These are phyloP conservation scores for Deuterostichococcus epilithicus DNA, from an alignment of 139 green algal species.

Conservation along the genomic window DNA sequence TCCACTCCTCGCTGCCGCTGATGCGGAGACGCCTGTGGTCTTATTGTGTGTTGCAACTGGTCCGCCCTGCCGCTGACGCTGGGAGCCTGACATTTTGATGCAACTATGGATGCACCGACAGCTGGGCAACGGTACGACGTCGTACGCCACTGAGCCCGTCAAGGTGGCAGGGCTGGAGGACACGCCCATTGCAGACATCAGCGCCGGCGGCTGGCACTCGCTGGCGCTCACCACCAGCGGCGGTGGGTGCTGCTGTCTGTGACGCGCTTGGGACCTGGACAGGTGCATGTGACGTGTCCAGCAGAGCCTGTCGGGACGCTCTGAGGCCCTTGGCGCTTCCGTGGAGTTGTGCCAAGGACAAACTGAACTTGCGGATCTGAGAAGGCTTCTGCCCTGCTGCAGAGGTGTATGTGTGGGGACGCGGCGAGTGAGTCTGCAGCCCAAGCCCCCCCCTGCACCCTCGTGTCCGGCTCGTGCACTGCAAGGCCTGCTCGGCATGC, in stretches of 20 bases:
- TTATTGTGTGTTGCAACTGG: too few relatives aligned
- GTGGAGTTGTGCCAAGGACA: neutral
- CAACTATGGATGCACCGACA: slow-evolving; percentile 26
- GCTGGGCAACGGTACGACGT: slow-evolving; percentile 79
- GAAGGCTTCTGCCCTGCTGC: slow-evolving; percentile 14
- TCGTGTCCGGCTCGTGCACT: too few relatives aligned
- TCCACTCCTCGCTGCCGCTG: too few relatives aligned
- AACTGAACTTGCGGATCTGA: neutral
- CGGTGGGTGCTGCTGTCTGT: slow-evolving; percentile 18
- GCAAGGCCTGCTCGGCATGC: too few relatives aligned
- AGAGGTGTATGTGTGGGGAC: slow-evolving; percentile 79
- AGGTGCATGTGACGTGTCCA: neutral
- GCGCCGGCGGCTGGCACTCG: slow-evolving; percentile 82
- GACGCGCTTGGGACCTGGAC: neutral
- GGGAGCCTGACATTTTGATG: too few relatives aligned
- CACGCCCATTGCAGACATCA: slow-evolving; percentile 65
- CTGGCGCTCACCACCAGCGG: slow-evolving; percentile 58
- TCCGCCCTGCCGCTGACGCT: too few relatives aligned
- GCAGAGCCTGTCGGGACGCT: neutral
- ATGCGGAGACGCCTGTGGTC: too few relatives aligned
- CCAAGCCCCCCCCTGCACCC: too few relatives aligned
- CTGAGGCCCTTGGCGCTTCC: neutral
- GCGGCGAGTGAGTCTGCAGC: too few relatives aligned
- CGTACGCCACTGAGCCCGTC: slow-evolving; percentile 47
- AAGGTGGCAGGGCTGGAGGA: slow-evolving; percentile 50